These are phyloP conservation scores for Gillenia trifoliata DNA, from an alignment of 306 rosid genomes.

Conservation along the genomic window DNA sequence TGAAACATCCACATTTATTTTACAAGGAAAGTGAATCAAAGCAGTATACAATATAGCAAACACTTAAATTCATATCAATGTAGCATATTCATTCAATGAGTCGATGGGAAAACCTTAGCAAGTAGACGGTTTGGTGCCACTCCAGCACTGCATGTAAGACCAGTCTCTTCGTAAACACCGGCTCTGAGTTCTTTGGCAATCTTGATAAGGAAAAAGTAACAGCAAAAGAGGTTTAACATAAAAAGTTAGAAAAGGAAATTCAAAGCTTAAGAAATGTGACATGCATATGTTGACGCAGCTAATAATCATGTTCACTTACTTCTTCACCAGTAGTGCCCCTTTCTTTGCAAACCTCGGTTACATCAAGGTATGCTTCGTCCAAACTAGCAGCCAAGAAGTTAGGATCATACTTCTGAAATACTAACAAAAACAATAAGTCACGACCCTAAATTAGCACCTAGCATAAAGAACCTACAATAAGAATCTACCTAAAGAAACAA, in stretches of 20 bases:
- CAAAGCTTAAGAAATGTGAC: background rate
- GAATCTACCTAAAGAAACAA: constrained; percentile 9
- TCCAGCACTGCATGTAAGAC: constrained; percentile 95
- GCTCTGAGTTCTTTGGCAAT: constrained; percentile 78
- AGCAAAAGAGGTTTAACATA: constrained; percentile 15
- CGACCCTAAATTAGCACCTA: constrained; percentile 10
- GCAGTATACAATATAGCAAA: background rate
- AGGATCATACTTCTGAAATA: constrained; percentile 73
- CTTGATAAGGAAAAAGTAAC: constrained; percentile 31
- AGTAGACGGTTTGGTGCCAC: constrained; percentile 89
- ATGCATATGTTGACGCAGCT: background rate
- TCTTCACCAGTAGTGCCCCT: constrained; percentile 54
- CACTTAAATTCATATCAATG: background rate
- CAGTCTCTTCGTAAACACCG: constrained; percentile 70
- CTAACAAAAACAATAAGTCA: constrained; percentile 33
- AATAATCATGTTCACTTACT: constrained; percentile 32
- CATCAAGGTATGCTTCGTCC: constrained; percentile 94
- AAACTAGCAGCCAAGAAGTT: constrained; percentile 84
- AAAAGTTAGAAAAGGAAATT: background rate
- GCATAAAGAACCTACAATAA: background rate
- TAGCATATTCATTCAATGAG: background rate
- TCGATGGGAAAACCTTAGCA: constrained; percentile 61
- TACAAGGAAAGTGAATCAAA: background rate
- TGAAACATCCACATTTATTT: background rate
- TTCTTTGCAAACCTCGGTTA: constrained; percentile 75